phyloP scores from a whole-genome alignment of 2,329 filamentous ascomycete genomes.

The Neopestalotiopsis clavispora region DNA sequence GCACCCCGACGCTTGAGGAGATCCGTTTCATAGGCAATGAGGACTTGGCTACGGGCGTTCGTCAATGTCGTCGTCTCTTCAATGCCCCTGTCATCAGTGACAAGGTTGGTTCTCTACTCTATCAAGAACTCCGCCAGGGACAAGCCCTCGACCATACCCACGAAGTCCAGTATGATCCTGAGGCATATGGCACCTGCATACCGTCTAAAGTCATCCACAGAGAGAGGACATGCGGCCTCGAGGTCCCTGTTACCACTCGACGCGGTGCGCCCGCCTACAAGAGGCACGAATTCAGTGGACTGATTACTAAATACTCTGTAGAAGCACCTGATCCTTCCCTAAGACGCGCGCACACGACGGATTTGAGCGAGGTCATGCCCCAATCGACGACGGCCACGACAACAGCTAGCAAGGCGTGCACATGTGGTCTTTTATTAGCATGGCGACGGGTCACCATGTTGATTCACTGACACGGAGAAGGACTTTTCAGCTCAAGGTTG shows the following conservation, averaged over 20 bases:
- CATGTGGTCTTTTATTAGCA: background rate
- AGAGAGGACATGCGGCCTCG: background rate
- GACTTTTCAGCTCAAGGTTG: slow-evolving; percentile 10
- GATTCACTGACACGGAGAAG: background rate
- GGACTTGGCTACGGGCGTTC: slow-evolving; percentile 18
- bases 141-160: slow-evolving; percentile 24
- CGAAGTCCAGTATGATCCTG: slow-evolving; percentile 12
- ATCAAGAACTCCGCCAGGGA: slow-evolving; percentile 26
- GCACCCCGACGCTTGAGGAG: slow-evolving; percentile 24
- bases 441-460: background rate
- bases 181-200: background rate
- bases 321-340: background rate
- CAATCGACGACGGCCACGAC: background rate
- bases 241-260: too few species aligned
- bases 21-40: slow-evolving; percentile 30
- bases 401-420: too few species aligned
- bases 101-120: slow-evolving; percentile 24
- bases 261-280: too few species aligned
- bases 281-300: background rate
- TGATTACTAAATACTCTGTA: background rate
- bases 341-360: background rate
- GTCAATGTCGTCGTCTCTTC: slow-evolving; percentile 26
- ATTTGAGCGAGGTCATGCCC: too few species aligned
- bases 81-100: slow-evolving; percentile 29
- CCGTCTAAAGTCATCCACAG: slow-evolving; percentile 10